Percentiles rank a stretch among this genome's conserved stretches.
Conservation (phyloP, 192 early-diverging fungal genomes). For the Lunasporangiospora selenospora region DNA sequence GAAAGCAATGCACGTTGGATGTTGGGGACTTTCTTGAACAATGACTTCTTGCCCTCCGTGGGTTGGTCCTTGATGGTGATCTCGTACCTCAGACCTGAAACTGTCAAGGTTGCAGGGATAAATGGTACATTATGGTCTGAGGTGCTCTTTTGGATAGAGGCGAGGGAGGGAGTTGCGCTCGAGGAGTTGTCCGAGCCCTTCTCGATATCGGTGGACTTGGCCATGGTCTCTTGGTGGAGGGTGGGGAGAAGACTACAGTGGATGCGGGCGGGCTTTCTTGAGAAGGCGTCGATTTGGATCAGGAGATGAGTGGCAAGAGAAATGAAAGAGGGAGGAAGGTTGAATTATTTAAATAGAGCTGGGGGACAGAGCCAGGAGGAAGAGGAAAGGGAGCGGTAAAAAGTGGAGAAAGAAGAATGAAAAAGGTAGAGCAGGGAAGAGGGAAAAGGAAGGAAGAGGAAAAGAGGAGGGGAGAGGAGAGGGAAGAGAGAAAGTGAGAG, state of each 20-base stretch:
- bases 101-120: conserved; percentile 31
- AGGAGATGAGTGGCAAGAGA: no score
- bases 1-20: conserved; percentile 33
- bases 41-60: conserved; percentile 21
- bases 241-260: no score
- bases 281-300: no score
- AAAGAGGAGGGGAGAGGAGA: background rate
- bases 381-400: no score
- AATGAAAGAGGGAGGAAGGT: no score
- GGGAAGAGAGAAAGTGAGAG: background rate
- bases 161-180: conserved; percentile 2
- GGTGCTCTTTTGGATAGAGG: background rate
- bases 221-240: background rate
- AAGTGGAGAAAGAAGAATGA: background rate
- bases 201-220: conserved; percentile 1
- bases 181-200: conserved; percentile 6
- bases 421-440: background rate
- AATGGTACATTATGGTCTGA: conserved; percentile 27
- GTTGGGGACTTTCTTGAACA: conserved; percentile 33
- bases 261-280: no score
- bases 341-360: no score
- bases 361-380: background rate
- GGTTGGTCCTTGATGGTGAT: conserved; percentile 28
- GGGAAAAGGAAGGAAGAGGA: background rate
- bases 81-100: conserved; percentile 33